Evolutionary conservation across 2,329 filamentous ascomycete species (phyloP).

Genomic region (Arthroderma sp.): DNA sequence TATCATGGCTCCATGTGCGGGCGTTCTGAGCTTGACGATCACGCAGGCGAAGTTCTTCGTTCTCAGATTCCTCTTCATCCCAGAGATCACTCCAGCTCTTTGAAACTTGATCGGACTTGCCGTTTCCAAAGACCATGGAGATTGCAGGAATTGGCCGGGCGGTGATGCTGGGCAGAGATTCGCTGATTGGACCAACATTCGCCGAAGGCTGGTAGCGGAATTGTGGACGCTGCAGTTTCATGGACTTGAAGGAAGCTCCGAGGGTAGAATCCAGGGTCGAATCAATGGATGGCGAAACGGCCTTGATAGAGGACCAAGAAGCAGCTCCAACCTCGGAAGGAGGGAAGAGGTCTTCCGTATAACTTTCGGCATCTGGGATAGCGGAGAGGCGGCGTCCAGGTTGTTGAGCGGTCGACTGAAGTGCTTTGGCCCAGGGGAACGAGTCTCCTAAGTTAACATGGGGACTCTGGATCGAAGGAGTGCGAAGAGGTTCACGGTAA

Average conservation of each 20-base stretch:
- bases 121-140: slow-evolving; percentile 63
- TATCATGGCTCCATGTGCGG: slow-evolving; percentile 68
- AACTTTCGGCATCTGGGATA: slow-evolving; percentile 67
- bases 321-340: slow-evolving; percentile 51
- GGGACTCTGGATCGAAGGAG: slow-evolving; percentile 84
- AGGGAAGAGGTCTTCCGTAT: slow-evolving; percentile 74
- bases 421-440: slow-evolving; percentile 89
- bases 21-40: slow-evolving; percentile 51
- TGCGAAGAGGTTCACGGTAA: slow-evolving; percentile 89
- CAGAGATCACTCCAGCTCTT: slow-evolving; percentile 99
- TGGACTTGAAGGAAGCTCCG: slow-evolving; percentile 66
- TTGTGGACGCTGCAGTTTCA: slow-evolving; percentile 37
- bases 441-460: slow-evolving; percentile 60
- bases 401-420: slow-evolving; percentile 62
- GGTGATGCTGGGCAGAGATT: slow-evolving; percentile 57
- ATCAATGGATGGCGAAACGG: slow-evolving; percentile 66
- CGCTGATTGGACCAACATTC: slow-evolving; percentile 60
- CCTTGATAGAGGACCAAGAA: slow-evolving; percentile 67
- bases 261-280: slow-evolving; percentile 76
- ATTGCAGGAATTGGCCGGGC: slow-evolving; percentile 52
- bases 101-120: slow-evolving; percentile 61
- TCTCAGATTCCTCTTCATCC: slow-evolving; percentile 76
- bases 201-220: slow-evolving; percentile 30
- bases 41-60: slow-evolving; percentile 47
- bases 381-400: slow-evolving; percentile 69